Base-by-base conservation (phyloP, 2,329 filamentous ascomycete species). In the Coniochaeta hoffmannii region DNA sequence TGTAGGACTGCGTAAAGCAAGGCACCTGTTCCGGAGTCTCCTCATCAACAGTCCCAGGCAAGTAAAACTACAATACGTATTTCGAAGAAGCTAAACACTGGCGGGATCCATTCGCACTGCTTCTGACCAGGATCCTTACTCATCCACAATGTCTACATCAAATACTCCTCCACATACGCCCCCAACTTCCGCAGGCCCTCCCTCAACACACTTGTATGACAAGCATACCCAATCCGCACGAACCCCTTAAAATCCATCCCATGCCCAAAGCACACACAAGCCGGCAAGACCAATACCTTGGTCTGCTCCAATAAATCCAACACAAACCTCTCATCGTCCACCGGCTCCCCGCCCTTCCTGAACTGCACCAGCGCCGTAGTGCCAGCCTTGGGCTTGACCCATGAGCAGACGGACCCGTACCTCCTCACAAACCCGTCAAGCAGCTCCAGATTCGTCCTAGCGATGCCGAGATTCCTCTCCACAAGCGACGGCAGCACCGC, bases 321-420 rank as follows among this genome's bases (percentile, higher is more conserved):
- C 62, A 88, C 93, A 62, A 96, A 87, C 4, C 76, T 75, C n/a
- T 80, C 81, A 59, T 92, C 87, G 63, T 93, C 83, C 0, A 95
- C 78, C 1, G 83, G 77, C 65, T 78, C 75, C 0, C 73, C 68
- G 49, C 80, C 78, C 53, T 78, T 76, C 54, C 74, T 76, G 60
- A 95, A 90, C 62, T 80, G 83, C 56, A 95, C 72, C 64, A 95
- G 89, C 0, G 88, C 87, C 9, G 88, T 93, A 1, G 89, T 95
- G 0, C 90, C 90, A 1, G 88, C 89, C 5, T 81, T 81, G 1
- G 90, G 90, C 68, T 83, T 87, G 4, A 85, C 77, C 87, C 88
- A 94, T 1, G 79, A 79, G 62, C 83, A 87, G 7, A 81, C 77
- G 59, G 80, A 78, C 36, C 78, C 75, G 65, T 91, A 80, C 53